These are phyloP conservation scores for Lentinus polychrous DNA, from an alignment of 1,284 basidiomycete species.

Conservation along the genomic window DNA sequence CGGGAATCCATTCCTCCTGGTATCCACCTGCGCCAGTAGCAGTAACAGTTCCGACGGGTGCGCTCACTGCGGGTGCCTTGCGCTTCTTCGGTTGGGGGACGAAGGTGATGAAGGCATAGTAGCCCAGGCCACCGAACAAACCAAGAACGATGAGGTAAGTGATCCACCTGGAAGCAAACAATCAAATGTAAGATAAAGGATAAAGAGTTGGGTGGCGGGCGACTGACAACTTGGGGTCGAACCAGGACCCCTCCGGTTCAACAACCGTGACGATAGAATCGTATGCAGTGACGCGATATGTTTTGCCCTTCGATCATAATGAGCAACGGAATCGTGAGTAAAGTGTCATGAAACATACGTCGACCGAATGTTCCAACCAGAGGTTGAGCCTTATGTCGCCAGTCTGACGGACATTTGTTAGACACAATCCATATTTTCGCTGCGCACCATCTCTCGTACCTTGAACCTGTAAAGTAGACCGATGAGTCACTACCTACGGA, in stretches of 20 bases:
- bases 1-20: slow-evolving; percentile 91
- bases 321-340: slow-evolving; percentile 8
- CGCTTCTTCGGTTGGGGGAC: slow-evolving; percentile 54
- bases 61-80: slow-evolving; percentile 32
- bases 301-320: slow-evolving; percentile 34
- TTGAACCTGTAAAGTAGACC: slow-evolving; percentile 53
- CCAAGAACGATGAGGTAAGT: slow-evolving; percentile 72
- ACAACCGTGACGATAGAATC: slow-evolving; percentile 80
- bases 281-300: slow-evolving; percentile 63
- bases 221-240: slow-evolving; percentile 76
- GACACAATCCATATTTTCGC: neutral
- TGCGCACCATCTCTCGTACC: slow-evolving; percentile 28
- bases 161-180: slow-evolving; percentile 42
- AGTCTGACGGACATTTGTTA: slow-evolving; percentile 35
- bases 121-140: slow-evolving; percentile 59
- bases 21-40: slow-evolving; percentile 70
- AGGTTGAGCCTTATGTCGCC: slow-evolving; percentile 75
- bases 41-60: slow-evolving; percentile 56
- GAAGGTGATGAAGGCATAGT: slow-evolving; percentile 64
- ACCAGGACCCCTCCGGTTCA: slow-evolving; percentile 72
- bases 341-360: slow-evolving; percentile 53
- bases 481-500: slow-evolving; percentile 15
- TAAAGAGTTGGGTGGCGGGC: neutral
- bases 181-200: slow-evolving; percentile 2
- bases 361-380: slow-evolving; percentile 69